Evolutionary conservation across 2,329 filamentous ascomycete genomes (phyloP), one percentile per base, ranked within the genome.

Genomic region (Cordyceps javanica): DNA sequence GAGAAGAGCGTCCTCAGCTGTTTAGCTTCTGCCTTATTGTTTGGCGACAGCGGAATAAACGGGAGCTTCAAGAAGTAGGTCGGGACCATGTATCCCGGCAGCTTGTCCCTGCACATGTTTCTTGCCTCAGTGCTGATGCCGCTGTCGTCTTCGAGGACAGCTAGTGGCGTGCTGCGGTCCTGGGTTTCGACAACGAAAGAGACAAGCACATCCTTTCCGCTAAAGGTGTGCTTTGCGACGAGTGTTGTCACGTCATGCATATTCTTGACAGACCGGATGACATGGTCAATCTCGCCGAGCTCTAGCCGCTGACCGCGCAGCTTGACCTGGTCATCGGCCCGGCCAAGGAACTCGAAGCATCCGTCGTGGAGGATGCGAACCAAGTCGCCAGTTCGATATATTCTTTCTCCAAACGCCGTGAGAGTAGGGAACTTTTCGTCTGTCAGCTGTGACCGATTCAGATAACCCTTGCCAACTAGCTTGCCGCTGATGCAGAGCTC

Each of bases 241-340:
- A 95, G 74, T 0, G 91, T 95, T 3, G 85, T 85, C 0, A 90
- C 85, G 63, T 96, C 90, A 14, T 80, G 75, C 9, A 94, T 73
- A 1, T 74, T 74, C 0, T 70, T 61, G 0, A 83, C 77, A 21
- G 81, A 76, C 48, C 84, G 85, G 64, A 96, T 90, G 9, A 88
- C 83, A 50, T 92, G 86, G 64, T 96, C 94, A 70, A 97, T 96
- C 73, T 97, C 92, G 1, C 88, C 89, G 60, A 96, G 88, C 66
- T 97, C 93, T 1, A 97, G 79, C 14, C 92, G 81, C 69, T 97
- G 92, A 0, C 92, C 92, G 11, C 93, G 85, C 3, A 97, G 79
- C 69, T 97, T 97, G 61, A 96, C 87, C 71, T 97, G 92, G 57
- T 96, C 91, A 67, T 97, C 93, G 6, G 88, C 88, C 14, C 93